Percentiles rank a stretch among this genome's conserved stretches.
Evolutionary conservation across 352 stramenopile genomes (phyloP).

Genomic region (Globisporangium acanthophoron): DNA sequence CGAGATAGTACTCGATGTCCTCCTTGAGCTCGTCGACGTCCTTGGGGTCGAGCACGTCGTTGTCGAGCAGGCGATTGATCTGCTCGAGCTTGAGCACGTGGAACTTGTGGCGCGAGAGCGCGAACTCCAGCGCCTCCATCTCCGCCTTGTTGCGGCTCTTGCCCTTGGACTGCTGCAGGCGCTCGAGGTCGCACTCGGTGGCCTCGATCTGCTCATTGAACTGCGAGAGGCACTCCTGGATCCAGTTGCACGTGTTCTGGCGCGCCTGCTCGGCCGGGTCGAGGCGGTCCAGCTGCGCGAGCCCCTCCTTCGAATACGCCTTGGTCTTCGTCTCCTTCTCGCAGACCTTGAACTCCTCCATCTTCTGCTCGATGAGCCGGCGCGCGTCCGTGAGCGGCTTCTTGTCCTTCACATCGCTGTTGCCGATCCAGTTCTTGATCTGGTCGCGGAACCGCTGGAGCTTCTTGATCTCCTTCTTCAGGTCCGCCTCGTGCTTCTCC

Average conservation of each 20-base stretch:
- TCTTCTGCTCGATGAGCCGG: slow-evolving; percentile 97
- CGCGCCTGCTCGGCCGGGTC: slow-evolving; percentile 84
- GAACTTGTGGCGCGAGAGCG: slow-evolving; percentile 92
- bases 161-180: slow-evolving; percentile 81
- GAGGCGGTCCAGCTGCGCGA: slow-evolving; percentile 92
- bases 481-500: slow-evolving; percentile 98
- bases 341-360: slow-evolving; percentile 99
- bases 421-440: slow-evolving; percentile 99
- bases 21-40: slow-evolving; percentile 96
- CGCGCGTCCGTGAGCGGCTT: slow-evolving; percentile 74
- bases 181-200: slow-evolving; percentile 78
- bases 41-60: slow-evolving; percentile 91
- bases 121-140: slow-evolving; percentile 89
- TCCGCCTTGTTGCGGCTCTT: slow-evolving; percentile 94
- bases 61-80: slow-evolving; percentile 97
- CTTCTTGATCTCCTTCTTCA: slow-evolving; percentile 99
- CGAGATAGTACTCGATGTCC: slow-evolving; percentile 98
- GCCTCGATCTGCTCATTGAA: slow-evolving; percentile 89
- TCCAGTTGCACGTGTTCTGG: slow-evolving; percentile 79
- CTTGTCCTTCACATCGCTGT: slow-evolving; percentile 98
- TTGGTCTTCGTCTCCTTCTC: slow-evolving; percentile 99
- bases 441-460: slow-evolving; percentile 97
- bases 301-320: slow-evolving; percentile 97
- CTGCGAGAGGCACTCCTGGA: slow-evolving; percentile 73
- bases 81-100: slow-evolving; percentile 98